Evolutionary conservation across 208 protist genomes (phyloP).

Genomic region (Wallacemonas sp.): DNA sequence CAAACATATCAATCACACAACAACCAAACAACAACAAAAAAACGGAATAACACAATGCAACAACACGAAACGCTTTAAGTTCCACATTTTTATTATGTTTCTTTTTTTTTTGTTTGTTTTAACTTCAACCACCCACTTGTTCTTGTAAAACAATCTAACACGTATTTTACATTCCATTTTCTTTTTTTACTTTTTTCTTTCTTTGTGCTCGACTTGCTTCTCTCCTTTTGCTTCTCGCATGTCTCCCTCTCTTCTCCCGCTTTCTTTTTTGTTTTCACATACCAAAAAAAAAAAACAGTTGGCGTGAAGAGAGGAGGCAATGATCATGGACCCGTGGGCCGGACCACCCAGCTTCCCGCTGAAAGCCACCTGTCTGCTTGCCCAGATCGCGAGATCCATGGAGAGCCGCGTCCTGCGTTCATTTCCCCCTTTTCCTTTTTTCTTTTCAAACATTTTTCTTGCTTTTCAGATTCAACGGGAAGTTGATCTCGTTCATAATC

Average conservation of each 20-base stretch:
- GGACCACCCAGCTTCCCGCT: too few relatives aligned
- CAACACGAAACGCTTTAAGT: too few relatives aligned
- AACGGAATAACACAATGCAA: too few relatives aligned
- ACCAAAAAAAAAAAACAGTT: too few relatives aligned
- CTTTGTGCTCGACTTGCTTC: neutral
- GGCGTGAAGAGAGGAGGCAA: too few relatives aligned
- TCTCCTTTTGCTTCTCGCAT: neutral
- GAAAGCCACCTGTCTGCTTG: neutral
- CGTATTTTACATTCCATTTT: neutral
- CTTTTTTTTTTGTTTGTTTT: too few relatives aligned
- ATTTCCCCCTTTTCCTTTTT: neutral
- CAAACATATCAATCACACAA: too few relatives aligned
- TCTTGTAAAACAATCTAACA: too few relatives aligned
- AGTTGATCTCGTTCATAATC: neutral
- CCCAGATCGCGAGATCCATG: neutral
- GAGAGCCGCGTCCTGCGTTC: neutral
- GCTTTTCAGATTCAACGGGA: slow-evolving; percentile 13
- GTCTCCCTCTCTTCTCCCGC: neutral
- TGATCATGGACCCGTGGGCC: too few relatives aligned
- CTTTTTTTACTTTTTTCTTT: neutral
- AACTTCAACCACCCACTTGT: too few relatives aligned
- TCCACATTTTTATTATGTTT: too few relatives aligned
- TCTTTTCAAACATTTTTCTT: neutral
- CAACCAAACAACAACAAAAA: too few relatives aligned
- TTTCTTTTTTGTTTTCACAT: neutral